These are phyloP conservation scores for Dactylis glomerata DNA, from an alignment of 176 grass and related monocot genomes.

Conservation along the genomic window DNA sequence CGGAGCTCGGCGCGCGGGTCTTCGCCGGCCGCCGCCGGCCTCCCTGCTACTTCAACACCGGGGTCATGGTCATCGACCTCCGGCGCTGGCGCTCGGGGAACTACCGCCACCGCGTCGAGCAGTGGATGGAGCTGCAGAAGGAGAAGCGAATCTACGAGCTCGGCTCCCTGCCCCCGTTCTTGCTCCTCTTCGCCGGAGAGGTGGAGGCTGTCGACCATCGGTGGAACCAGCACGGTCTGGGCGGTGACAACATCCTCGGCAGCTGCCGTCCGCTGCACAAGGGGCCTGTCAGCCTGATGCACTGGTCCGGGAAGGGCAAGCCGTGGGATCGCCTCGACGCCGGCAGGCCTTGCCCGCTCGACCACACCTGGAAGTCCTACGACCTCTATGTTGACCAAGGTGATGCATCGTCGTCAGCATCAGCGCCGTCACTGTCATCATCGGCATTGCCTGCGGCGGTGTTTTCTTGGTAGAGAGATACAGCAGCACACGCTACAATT, in stretches of 20 bases:
- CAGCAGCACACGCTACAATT: constrained; percentile 27
- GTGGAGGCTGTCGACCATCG: constrained; percentile 80
- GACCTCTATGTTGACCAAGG: constrained; percentile 54
- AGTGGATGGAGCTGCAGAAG: constrained; percentile 79
- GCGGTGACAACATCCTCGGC: constrained; percentile 80
- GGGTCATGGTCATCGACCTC: constrained; percentile 73
- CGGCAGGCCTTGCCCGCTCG: constrained; percentile 63
- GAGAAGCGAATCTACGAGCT: constrained; percentile 84
- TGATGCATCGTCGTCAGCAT: constrained; percentile 16
- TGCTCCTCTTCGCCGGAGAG: constrained; percentile 82
- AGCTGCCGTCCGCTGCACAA: constrained; percentile 84
- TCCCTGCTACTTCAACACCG: constrained; percentile 75
- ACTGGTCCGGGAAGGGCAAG: constrained; percentile 92
- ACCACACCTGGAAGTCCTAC: constrained; percentile 71
- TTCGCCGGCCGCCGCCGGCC: constrained; percentile 37
- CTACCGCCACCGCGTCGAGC: constrained; percentile 67
- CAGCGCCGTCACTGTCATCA: constrained; percentile 35
- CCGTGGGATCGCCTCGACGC: constrained; percentile 83
- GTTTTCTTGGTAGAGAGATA: constrained; percentile 59
- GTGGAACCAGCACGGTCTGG: constrained; percentile 96
- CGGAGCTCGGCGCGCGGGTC: constrained; percentile 35
- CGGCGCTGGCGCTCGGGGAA: constrained; percentile 64
- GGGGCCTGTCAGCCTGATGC: constrained; percentile 82
- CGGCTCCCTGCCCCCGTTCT: constrained; percentile 77
- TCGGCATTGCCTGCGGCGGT: constrained; percentile 31